Conservation (phyloP, 202 grass and related monocot species). For the Carex sylvatica region DNA sequence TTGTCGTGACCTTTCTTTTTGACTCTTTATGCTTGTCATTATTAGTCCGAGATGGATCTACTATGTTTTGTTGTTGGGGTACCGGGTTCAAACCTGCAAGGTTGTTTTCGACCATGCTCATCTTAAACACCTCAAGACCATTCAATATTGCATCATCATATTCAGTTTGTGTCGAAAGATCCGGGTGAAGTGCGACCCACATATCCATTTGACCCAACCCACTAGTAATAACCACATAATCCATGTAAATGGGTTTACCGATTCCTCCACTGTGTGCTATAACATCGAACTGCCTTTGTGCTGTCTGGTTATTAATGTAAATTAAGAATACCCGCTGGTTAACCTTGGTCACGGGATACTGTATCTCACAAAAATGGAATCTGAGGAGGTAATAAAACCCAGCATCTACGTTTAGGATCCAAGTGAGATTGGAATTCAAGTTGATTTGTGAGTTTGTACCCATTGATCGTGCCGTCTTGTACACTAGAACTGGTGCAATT, state of each 20-base stretch:
- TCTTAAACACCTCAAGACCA: constrained; percentile 84
- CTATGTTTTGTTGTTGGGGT: background rate
- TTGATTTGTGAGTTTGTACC: constrained; percentile 43
- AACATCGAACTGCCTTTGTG: constrained; percentile 35
- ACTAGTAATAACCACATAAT: constrained; percentile 48
- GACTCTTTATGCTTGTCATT: background rate
- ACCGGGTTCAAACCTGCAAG: constrained; percentile 51
- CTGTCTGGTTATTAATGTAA: constrained; percentile 66
- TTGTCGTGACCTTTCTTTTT: background rate
- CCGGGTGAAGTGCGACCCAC: constrained; percentile 65
- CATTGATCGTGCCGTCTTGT: constrained; percentile 65
- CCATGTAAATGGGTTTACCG: constrained; percentile 32
- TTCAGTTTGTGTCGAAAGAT: constrained; percentile 13
- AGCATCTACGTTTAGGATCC: constrained; percentile 52
- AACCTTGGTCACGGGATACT: constrained; percentile 33
- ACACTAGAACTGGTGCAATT: constrained; percentile 47
- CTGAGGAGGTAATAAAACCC: constrained; percentile 61
- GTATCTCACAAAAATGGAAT: constrained; percentile 84
- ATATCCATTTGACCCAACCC: constrained; percentile 42
- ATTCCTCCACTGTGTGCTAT: constrained; percentile 40
- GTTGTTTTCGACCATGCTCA: constrained; percentile 30
- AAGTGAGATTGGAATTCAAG: constrained; percentile 73
- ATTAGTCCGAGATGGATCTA: background rate
- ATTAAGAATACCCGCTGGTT: constrained; percentile 59
- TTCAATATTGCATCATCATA: constrained; percentile 70